These are phyloP conservation scores for Metschnikowia picachoensis DNA, from an alignment of 805 yeast genomes.

Conservation along the genomic window DNA sequence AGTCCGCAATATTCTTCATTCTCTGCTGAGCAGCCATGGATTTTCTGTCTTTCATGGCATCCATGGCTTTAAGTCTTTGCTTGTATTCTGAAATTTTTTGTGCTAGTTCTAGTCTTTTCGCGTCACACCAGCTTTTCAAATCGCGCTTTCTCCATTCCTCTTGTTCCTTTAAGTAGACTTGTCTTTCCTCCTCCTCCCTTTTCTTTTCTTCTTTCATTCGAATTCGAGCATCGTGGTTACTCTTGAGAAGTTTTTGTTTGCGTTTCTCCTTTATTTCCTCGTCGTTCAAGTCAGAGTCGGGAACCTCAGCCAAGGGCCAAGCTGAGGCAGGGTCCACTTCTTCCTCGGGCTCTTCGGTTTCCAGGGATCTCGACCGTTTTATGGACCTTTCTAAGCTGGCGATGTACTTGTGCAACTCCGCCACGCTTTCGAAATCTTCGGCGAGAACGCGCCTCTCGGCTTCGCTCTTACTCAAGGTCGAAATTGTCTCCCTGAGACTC, in stretches of 20 bases:
- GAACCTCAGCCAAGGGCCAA: conserved; percentile 70
- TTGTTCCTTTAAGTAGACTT: conserved; percentile 62
- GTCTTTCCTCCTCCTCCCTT: conserved; percentile 55
- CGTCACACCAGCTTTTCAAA: conserved; percentile 73
- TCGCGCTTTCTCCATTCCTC: conserved; percentile 73
- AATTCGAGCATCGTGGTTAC: conserved; percentile 84
- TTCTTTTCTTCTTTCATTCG: conserved; percentile 77
- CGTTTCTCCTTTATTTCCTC: conserved; percentile 85
- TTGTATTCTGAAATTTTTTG: conserved; percentile 56
- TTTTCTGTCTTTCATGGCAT: conserved; percentile 81
- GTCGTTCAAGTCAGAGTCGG: conserved; percentile 78
- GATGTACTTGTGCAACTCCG: conserved; percentile 66
- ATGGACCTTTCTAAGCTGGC: conserved; percentile 62
- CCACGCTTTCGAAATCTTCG: conserved; percentile 76
- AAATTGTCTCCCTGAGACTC: conserved; percentile 50
- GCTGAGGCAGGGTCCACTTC: conserved; percentile 49
- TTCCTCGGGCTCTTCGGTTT: conserved; percentile 48
- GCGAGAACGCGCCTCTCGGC: conserved; percentile 52
- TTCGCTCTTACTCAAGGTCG: conserved; percentile 48
- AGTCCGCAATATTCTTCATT: conserved; percentile 84
- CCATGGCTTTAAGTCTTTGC: conserved; percentile 66
- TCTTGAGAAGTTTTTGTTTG: conserved; percentile 75
- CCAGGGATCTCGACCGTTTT: conserved; percentile 61
- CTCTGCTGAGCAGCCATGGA: conserved; percentile 89
- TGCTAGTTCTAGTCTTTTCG: conserved; percentile 59